Conservation (phyloP, 345 rosid species). For the Turritis glabra region DNA sequence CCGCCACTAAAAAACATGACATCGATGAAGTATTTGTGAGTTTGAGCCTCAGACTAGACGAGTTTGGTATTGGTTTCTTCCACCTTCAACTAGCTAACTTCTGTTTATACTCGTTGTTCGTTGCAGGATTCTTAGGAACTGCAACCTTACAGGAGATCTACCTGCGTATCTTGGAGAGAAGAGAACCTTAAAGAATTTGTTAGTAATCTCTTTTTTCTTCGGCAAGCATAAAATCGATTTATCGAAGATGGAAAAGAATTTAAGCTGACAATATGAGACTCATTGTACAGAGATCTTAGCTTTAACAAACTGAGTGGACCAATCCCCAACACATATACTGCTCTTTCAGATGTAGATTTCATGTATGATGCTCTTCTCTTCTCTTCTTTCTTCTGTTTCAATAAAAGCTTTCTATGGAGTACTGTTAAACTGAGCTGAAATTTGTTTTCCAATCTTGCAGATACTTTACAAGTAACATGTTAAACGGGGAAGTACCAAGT, state of each 20-base stretch:
- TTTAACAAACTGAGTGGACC: conserved; percentile 58
- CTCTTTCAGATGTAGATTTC: conserved; percentile 18
- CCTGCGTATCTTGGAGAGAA: conserved; percentile 53
- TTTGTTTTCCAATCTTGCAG: conserved; percentile 31
- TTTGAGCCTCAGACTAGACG: not conserved
- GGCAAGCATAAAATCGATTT: not conserved
- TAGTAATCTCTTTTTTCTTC: conserved; percentile 33
- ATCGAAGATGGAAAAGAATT: not conserved
- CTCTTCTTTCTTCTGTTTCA: conserved; percentile 14
- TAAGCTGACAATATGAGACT: conserved; percentile 21
- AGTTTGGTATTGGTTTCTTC: not conserved
- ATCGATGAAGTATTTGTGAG: conserved; percentile 45
- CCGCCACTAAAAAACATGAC: conserved; percentile 44
- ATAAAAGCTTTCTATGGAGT: not conserved
- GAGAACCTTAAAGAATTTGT: conserved; percentile 41
- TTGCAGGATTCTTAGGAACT: conserved; percentile 58
- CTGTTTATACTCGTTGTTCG: not conserved
- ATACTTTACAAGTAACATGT: conserved; percentile 46
- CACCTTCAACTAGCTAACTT: not conserved
- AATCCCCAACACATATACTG: conserved; percentile 39
- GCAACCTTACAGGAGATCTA: conserved; percentile 49
- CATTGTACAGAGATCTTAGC: conserved; percentile 56
- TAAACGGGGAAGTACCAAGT: conserved; percentile 53
- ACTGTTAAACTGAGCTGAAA: not conserved
- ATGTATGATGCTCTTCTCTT: conserved; percentile 28